phyloP scores from a whole-genome alignment of 768 basidiomycete genomes.

The Cubamyces sp. region DNA sequence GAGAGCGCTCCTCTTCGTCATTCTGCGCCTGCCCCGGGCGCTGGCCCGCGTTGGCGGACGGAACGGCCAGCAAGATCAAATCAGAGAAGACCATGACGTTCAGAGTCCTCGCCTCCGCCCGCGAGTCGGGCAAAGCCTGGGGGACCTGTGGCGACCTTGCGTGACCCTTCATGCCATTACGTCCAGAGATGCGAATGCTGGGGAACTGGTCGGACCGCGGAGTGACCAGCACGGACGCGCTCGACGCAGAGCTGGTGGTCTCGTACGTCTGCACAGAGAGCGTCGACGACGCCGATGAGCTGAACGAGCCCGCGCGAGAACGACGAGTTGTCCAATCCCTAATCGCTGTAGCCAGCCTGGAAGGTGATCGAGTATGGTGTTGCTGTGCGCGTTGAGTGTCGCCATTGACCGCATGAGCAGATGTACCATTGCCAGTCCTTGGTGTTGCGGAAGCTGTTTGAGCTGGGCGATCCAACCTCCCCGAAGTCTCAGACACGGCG shows the following conservation, averaged over 20 bases:
- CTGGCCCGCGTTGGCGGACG: slow-evolving; percentile 22
- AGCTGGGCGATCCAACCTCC: neutral
- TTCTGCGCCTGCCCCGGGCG: slow-evolving; percentile 27
- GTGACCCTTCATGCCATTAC: neutral
- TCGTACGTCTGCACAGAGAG: slow-evolving; percentile 18
- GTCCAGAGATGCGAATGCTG: neutral
- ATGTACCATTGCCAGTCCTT: neutral
- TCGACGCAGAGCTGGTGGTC: slow-evolving; percentile 16
- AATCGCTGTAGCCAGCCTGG: slow-evolving; percentile 38
- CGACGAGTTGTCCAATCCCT: slow-evolving; percentile 48
- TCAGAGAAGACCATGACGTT: slow-evolving; percentile 69
- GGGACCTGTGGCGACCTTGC: slow-evolving; percentile 17
- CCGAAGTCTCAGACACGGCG: neutral
- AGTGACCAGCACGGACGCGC: slow-evolving; percentile 12
- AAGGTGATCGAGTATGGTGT: neutral
- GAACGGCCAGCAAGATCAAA: slow-evolving; percentile 60
- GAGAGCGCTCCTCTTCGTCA: slow-evolving; percentile 42
- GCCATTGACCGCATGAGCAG: neutral
- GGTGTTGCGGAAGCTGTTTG: neutral
- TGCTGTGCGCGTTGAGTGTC: neutral
- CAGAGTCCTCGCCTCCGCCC: slow-evolving; percentile 17
- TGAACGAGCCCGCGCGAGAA: slow-evolving; percentile 40
- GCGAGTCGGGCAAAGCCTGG: neutral
- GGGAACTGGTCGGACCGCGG: slow-evolving; percentile 18
- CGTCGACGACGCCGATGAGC: slow-evolving; percentile 21